Conservation (phyloP, 495 filamentous ascomycete species). For the Coniosporium apollinis region DNA sequence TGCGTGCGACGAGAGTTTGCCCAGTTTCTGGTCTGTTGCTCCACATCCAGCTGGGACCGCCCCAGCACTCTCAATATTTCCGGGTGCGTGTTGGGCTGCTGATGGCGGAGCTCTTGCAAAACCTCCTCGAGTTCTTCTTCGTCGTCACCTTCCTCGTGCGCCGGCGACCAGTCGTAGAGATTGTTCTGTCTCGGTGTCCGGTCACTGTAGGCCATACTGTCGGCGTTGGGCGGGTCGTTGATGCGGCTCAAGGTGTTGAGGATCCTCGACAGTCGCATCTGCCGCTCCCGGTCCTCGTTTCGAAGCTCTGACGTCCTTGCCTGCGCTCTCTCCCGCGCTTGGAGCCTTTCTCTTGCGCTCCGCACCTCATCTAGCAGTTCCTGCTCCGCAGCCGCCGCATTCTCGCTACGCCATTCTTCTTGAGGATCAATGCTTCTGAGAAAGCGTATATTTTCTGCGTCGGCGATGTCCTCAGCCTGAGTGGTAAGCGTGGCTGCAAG, state of each 20-base stretch:
- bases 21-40: constrained; percentile 11
- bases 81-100: constrained; percentile 22
- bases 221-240: constrained; percentile 15
- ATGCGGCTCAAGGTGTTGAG: constrained; percentile 18
- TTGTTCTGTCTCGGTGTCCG: constrained; percentile 31
- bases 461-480: constrained; percentile 34
- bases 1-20: constrained; percentile 10
- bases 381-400: constrained; percentile 5
- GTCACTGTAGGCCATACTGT: constrained; percentile 33
- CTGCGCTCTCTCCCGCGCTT: too few species aligned
- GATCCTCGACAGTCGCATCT: constrained; percentile 14
- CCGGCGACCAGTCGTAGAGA: constrained; percentile 45
- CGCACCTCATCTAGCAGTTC: too few species aligned
- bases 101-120: constrained; percentile 19
- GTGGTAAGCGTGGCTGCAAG: constrained; percentile 29
- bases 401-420: constrained; percentile 15
- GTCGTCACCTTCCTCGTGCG: constrained; percentile 34
- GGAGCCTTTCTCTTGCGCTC: too few species aligned
- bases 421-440: constrained; percentile 29
- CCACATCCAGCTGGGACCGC: constrained; percentile 19
- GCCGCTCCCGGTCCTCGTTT: background rate
- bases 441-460: constrained; percentile 44
- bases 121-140: constrained; percentile 26
- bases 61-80: constrained; percentile 20
- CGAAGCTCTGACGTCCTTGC: background rate